These are phyloP conservation scores for Nemania abortiva DNA, from an alignment of 2,329 filamentous ascomycete species.

Conservation along the genomic window DNA sequence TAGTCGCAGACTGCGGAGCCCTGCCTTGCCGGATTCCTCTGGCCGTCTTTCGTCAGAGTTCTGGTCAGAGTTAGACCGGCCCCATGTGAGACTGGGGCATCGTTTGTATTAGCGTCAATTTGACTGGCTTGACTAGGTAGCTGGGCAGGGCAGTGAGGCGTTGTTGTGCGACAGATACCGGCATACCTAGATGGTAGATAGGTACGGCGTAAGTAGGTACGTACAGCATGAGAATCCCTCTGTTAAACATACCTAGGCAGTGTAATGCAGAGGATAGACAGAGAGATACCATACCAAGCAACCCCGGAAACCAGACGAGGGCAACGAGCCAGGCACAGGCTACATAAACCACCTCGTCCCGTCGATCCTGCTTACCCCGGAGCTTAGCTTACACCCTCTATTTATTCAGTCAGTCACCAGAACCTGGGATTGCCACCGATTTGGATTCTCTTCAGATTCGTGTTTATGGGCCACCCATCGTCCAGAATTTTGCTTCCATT, in stretches of 20 bases:
- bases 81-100: slow-evolving; percentile 14
- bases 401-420: background rate
- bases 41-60: slow-evolving; percentile 19
- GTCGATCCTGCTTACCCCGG: background rate
- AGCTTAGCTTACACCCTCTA: slow-evolving; percentile 3
- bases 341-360: slow-evolving; percentile 18
- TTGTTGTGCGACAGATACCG: background rate
- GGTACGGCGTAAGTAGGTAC: background rate
- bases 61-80: slow-evolving; percentile 17
- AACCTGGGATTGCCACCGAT: slow-evolving; percentile 2
- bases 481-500: slow-evolving; percentile 43
- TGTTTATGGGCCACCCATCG: slow-evolving; percentile 37
- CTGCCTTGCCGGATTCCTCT: slow-evolving; percentile 5
- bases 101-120: background rate
- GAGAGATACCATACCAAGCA: slow-evolving; percentile 1
- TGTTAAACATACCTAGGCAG: background rate
- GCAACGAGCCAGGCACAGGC: background rate
- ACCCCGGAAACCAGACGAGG: background rate
- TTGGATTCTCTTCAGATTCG: background rate
- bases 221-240: background rate
- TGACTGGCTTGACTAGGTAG: background rate
- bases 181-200: background rate
- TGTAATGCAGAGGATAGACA: slow-evolving; percentile 2
- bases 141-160: background rate
- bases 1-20: slow-evolving; percentile 13